A percentile compares a stretch with the other conserved stretches of the same genome.
These are phyloP conservation scores for Polygonum aviculare DNA, from an alignment of 148 eudicot species.

Conservation along the genomic window DNA sequence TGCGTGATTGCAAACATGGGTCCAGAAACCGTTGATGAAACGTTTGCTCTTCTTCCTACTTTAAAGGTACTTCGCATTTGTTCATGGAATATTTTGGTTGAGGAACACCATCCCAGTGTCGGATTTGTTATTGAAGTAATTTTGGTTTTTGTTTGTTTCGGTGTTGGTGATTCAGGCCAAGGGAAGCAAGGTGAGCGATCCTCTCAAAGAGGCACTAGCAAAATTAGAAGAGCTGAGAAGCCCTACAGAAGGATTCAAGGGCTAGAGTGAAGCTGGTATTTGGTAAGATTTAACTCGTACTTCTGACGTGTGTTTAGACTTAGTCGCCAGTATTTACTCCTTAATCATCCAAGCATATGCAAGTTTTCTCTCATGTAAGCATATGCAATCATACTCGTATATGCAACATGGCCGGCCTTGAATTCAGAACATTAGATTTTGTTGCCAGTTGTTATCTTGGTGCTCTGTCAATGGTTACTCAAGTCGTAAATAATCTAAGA, in stretches of 20 bases:
- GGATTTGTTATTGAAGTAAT: neutral
- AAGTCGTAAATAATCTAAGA: neutral
- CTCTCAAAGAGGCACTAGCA: slow-evolving; percentile 40
- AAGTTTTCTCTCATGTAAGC: neutral
- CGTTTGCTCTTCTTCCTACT: slow-evolving; percentile 65
- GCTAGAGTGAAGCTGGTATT: slow-evolving; percentile 5
- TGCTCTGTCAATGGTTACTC: neutral
- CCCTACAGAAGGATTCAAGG: slow-evolving; percentile 21
- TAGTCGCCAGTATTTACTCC: neutral
- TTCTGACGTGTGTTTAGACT: neutral
- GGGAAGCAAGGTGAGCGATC: slow-evolving; percentile 35
- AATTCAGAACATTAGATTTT: neutral
- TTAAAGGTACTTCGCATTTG: slow-evolving; percentile 50
- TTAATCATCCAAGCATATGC: neutral
- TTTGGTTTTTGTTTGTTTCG: neutral
- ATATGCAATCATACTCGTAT: neutral
- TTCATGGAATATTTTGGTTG: neutral
- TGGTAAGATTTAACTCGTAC: neutral
- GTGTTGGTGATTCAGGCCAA: slow-evolving; percentile 34
- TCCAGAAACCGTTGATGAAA: slow-evolving; percentile 65
- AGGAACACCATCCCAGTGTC: neutral
- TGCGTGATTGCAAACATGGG: slow-evolving; percentile 66
- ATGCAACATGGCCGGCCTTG: neutral
- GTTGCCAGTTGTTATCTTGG: neutral
- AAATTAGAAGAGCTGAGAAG: slow-evolving; percentile 39